phyloP scores from a whole-genome alignment of 2,329 filamentous ascomycete species.

The Curvularia eragrostidis region DNA sequence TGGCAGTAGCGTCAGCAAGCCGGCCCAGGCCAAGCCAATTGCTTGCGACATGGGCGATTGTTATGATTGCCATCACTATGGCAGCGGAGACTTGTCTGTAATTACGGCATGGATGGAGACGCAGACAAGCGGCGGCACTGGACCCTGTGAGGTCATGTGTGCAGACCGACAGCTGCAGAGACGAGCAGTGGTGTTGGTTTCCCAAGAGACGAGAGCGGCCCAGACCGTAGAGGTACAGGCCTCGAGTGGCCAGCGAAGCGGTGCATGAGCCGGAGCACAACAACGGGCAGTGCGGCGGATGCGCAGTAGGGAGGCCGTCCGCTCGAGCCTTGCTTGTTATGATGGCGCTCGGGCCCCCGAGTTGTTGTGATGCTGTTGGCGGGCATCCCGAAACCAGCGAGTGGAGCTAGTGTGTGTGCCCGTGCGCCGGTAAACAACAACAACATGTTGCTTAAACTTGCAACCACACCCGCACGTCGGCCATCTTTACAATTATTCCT shows the following conservation, averaged over 20 bases:
- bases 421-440: constrained; percentile 34
- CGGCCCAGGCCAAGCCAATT: not conserved
- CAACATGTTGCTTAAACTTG: constrained; percentile 38
- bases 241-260: constrained; percentile 1
- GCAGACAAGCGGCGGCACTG: constrained; percentile 8
- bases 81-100: constrained; percentile 1
- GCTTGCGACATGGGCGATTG: not conserved
- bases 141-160: constrained; percentile 39
- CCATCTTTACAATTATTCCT: constrained; percentile 50
- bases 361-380: constrained; percentile 37
- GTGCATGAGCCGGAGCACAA: constrained; percentile 11
- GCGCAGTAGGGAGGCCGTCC: constrained; percentile 14
- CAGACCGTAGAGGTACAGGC: not conserved
- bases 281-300: constrained; percentile 11
- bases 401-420: constrained; percentile 24
- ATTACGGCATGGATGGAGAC: constrained; percentile 10
- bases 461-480: constrained; percentile 39
- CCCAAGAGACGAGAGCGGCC: constrained; percentile 14
- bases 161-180: constrained; percentile 13
- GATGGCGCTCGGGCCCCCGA: constrained; percentile 30
- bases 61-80: not conserved
- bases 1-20: not conserved
- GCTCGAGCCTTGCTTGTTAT: constrained; percentile 23
- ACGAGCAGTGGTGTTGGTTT: constrained; percentile 9
- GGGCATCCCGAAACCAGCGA: constrained; percentile 33